Evolutionary conservation across 228 moss, liverwort and hornwort genomes (phyloP), one percentile per base, ranked within the genome.

Genomic region (Sphagnum magellanicum): DNA sequence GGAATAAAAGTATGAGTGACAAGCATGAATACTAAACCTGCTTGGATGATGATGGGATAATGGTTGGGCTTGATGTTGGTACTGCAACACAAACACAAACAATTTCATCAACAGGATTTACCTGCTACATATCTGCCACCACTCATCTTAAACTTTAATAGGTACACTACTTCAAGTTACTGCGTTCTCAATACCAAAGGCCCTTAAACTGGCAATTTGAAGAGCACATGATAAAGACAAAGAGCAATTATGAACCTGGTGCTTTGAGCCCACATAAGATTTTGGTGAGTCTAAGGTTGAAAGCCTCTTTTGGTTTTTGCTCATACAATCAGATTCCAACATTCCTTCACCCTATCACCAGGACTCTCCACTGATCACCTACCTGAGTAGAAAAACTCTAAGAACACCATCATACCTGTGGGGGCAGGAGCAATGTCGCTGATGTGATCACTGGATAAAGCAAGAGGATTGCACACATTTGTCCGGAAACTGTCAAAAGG

Each of bases 401-500:
- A 32, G 32, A 32, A 32, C 32, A 32, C 32, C 32, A 32, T 32
- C 32, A 48, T 74, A 89, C 86, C 89, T 86, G 88, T 73, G 79
- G 77, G 81, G 64, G 79, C 81, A 68, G 74, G 79, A 66, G 74
- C 77, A 14, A 79, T 83, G 67, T 89, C 85, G 59, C 83, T 86
- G 46, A 83, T 83, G 58, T 83, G 83, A 75, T 77, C 86, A 78
- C 81, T 86, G 62, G 79, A 79, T 48, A 83, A 83, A 47, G 83
- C 79, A 73, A 85, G 75, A 53, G 84, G 90, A 74, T 84, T 90
- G 87, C 90, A 90, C 49, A 79, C 82, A 59, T 71, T 67, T 63
- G 75, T 68, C 13, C 75, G 75, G 64, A 87, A 90, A 72, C 87
- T 87, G 72, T 85, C 85, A 7, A 71, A 79, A 67, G 90, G 85